These are phyloP conservation scores for Neophaeococcomyces aloes DNA, from an alignment of 2,329 filamentous ascomycete genomes.

Conservation along the genomic window DNA sequence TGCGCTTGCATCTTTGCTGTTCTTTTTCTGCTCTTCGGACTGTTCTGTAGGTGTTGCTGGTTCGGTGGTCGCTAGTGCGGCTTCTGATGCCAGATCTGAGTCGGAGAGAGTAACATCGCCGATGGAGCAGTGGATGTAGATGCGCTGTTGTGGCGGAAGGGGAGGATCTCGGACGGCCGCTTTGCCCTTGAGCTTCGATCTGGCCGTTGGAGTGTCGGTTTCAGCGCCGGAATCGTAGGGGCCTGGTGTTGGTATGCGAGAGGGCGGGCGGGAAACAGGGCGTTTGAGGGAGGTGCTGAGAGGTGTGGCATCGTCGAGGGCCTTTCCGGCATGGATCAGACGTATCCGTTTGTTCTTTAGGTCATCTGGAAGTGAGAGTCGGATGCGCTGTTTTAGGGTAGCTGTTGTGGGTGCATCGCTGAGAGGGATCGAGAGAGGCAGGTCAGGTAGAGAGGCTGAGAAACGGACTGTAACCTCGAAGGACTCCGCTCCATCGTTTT, in stretches of 20 bases:
- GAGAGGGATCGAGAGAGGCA: constrained; percentile 67
- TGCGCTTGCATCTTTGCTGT: constrained; percentile 14
- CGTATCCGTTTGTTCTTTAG: constrained; percentile 63
- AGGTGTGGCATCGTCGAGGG: constrained; percentile 63
- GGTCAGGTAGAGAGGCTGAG: constrained; percentile 71
- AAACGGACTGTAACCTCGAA: constrained; percentile 83
- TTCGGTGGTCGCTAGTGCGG: constrained; percentile 24
- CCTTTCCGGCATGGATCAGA: constrained; percentile 80
- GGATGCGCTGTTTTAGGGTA: constrained; percentile 72
- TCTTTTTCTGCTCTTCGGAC: neutral
- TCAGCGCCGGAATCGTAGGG: constrained; percentile 18
- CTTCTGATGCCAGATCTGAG: constrained; percentile 60
- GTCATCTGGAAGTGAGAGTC: constrained; percentile 53
- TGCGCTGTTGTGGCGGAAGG: constrained; percentile 37
- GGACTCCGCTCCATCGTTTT: neutral
- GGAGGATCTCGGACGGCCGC: constrained; percentile 43
- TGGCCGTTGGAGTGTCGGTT: constrained; percentile 9
- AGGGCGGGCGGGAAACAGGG: constrained; percentile 41
- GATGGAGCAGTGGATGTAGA: constrained; percentile 92
- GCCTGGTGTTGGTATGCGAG: constrained; percentile 28
- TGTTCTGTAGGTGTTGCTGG: neutral
- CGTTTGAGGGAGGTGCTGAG: constrained; percentile 59
- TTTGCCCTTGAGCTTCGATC: constrained; percentile 55
- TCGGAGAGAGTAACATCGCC: constrained; percentile 60
- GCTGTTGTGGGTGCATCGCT: constrained; percentile 56